phyloP scores from a whole-genome alignment of 2,329 filamentous ascomycete genomes.

The Byssothecium circinans region DNA sequence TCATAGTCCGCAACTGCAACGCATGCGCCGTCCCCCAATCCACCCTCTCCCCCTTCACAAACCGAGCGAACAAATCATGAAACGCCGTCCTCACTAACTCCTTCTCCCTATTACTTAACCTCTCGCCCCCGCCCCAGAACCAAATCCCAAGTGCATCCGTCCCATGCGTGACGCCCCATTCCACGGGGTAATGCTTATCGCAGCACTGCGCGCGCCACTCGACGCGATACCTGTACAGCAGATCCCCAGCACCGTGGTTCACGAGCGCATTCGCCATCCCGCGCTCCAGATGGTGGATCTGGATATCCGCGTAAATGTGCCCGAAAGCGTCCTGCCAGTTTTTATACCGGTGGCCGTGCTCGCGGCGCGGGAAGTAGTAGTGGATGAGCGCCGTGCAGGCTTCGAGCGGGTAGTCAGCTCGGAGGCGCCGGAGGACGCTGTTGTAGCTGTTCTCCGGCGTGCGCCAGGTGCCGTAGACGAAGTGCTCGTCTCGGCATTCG shows the following conservation, averaged over 20 bases:
- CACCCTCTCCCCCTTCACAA: conserved; percentile 46
- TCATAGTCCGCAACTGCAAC: conserved; percentile 49
- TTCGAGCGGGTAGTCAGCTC: conserved; percentile 55
- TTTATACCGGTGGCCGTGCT: conserved; percentile 44
- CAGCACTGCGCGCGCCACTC: conserved; percentile 56
- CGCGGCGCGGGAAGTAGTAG: conserved; percentile 47
- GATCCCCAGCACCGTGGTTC: conserved; percentile 46
- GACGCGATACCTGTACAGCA: conserved; percentile 57
- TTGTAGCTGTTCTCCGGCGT: conserved; percentile 49
- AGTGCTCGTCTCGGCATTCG: conserved; percentile 58
- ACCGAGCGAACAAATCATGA: conserved; percentile 43
- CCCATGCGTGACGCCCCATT: conserved; percentile 59
- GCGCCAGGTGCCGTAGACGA: conserved; percentile 55
- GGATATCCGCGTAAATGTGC: conserved; percentile 58
- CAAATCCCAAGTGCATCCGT: conserved; percentile 56
- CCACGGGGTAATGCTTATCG: conserved; percentile 45
- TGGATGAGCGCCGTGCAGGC: conserved; percentile 49
- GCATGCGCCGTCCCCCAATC: conserved; percentile 43
- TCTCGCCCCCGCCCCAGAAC: conserved; percentile 57
- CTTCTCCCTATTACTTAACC: conserved; percentile 50
- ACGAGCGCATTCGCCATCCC: conserved; percentile 53
- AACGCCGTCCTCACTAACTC: conserved; percentile 40
- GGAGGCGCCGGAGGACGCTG: conserved; percentile 50
- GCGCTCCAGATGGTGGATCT: conserved; percentile 57
- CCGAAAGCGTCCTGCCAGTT: conserved; percentile 59